Base-by-base conservation (phyloP, 805 yeast species). In the Metschnikowia aberdeeniae region DNA sequence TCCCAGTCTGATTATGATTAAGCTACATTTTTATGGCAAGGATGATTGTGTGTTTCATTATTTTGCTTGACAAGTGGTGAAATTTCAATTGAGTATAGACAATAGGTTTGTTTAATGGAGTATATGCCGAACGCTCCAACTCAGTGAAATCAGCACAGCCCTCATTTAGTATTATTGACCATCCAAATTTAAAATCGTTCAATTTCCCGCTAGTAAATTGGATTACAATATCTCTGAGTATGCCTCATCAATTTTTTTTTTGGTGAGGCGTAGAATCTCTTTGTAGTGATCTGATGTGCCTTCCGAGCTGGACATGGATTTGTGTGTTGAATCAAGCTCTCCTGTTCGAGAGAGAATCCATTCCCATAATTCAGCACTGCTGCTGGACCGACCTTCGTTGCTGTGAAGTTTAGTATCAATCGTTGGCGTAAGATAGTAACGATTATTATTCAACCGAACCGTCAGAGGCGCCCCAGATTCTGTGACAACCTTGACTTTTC, bases 261-360 rank as follows among this genome's bases (percentile, higher is more conserved):
- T 51, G 5, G 58, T 46, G 30, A 54, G 36, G 8, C 50, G 47
- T 37, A 54, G 49, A 35, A 53, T 45, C 33, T 53, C 55, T 20
- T 43, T 44, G 33, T 53, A 49, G 34, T 49, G 50, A 13, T 46
- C 46, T 3, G 42, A 22, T 4, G 29, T 7, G 14, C 19, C 19
- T 2, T 8, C 13, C 5, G 29, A 13, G 14, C 13, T 11, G 7
- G 28, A 8, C 10, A 5, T 9, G 13, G 36, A 7, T 10, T n/a
- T 14, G 6, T 22, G 22, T 20, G 10, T 20, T 14, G 29, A 14
- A 8, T 24, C 35, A 13, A 27, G 29, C 13, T 35, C 42, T 14
- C 44, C 52, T 4, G 48, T 45, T 26, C 57, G 46, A 14, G 44
- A 41, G 14, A 37, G 37, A 6, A 55, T 44, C 57, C 57, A 55